Base-by-base conservation (phyloP, 148 eudicot species). In the Bassia scoparia region DNA sequence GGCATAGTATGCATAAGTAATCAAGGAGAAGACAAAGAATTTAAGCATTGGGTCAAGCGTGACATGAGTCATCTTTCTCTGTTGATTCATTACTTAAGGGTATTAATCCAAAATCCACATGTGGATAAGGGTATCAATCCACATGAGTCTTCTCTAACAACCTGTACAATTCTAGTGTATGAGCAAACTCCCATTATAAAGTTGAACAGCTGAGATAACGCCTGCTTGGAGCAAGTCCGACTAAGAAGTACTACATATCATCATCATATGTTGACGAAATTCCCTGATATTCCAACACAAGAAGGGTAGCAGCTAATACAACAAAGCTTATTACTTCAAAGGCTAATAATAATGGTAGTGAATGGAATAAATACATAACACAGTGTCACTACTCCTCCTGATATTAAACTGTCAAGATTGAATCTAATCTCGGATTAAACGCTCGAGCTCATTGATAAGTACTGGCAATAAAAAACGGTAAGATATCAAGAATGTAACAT, bases 391-490 rank as follows among this genome's bases (percentile, higher is more conserved):
- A 91, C 98, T 72, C 89, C 96, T 72, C 84, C 86, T 67, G 97
- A 79, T 72, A 95, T 76, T 44, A 88, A 74, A 73, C 84, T 78
- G 81, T 95, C 99, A 34, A 96, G 78, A 84, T 88, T 83, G 89
- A 90, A 77, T 92, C 97, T 41, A 87, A 81, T 80, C 94, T 82
- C 13, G 99, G 97, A 78, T 89, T 86, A 66, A 92, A 94, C 77
- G 96, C 88, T 62, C 96, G 67, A 96, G 99, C 96, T 90, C 99
- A 96, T 96, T 29, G 99, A 96, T 64, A 96, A 77, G 77, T 87
- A 82, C 99, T 96, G n/a, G 92, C 70, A 73, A 77, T 48, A n/a
- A 73, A 67, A 61, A n/a, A 81, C 31, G 35, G 41, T 49, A n/a
- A 50, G n/a, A 66, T 4, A 18, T 38, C 21, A 75, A 67, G 35